Conservation (phyloP, 2,329 filamentous ascomycete genomes). For the Albophoma yamanashiensis region DNA sequence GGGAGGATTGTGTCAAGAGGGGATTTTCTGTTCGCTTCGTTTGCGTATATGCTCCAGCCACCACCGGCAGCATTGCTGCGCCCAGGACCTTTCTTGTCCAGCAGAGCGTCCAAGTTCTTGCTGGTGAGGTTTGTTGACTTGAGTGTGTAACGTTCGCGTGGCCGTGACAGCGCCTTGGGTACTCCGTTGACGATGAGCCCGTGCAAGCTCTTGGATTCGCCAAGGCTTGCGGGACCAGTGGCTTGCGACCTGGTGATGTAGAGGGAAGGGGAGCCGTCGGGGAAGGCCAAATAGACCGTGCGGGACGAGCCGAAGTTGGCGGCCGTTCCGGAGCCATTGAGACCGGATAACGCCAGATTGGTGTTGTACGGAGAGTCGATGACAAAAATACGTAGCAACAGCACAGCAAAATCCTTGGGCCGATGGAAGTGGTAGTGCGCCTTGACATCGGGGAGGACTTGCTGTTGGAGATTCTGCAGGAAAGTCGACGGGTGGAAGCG, state of each 20-base stretch:
- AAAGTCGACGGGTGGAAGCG: conserved; percentile 76
- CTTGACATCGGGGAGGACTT: conserved; percentile 70
- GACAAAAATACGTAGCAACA: conserved; percentile 69
- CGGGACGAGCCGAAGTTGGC: conserved; percentile 52
- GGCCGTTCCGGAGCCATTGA: conserved; percentile 18
- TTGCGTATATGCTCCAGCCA: conserved; percentile 70
- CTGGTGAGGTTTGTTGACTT: conserved; percentile 58
- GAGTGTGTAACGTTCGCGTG: conserved; percentile 60
- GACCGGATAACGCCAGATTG: conserved; percentile 31
- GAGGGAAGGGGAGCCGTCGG: conserved; percentile 66
- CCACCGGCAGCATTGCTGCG: conserved; percentile 63
- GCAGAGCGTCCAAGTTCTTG: conserved; percentile 58
- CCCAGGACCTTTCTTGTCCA: conserved; percentile 58
- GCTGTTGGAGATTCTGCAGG: conserved; percentile 61
- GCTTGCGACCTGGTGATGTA: conserved; percentile 50
- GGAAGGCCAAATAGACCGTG: conserved; percentile 73
- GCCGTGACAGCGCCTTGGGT: conserved; percentile 69
- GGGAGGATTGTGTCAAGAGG: conserved; percentile 44
- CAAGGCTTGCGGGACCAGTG: conserved; percentile 26
- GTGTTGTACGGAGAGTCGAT: conserved; percentile 73
- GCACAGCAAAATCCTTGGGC: conserved; percentile 56
- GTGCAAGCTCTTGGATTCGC: conserved; percentile 54
- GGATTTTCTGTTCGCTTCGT: conserved; percentile 43
- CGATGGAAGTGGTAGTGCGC: conserved; percentile 73
- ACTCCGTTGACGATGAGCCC: conserved; percentile 67